phyloP scores from a whole-genome alignment of 768 basidiomycete species.

The Thelephora aurantiotincta region DNA sequence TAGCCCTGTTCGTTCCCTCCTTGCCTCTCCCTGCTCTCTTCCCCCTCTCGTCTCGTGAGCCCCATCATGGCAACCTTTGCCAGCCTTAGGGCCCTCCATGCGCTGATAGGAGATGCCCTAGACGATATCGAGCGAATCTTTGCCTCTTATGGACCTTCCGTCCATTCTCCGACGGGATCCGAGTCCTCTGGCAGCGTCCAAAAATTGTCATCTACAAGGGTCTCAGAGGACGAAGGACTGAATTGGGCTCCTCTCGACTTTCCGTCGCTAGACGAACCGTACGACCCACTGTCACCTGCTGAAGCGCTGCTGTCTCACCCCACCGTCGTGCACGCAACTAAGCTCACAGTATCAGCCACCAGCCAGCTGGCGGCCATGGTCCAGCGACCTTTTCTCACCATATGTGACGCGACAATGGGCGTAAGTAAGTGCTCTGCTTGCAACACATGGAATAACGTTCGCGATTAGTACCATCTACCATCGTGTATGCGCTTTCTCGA shows the following conservation, averaged over 20 bases:
- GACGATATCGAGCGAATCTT: conserved; percentile 52
- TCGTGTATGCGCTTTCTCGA: conserved; percentile 64
- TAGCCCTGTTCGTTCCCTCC: no score
- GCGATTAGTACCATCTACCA: conserved; percentile 51
- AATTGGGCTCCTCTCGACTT: conserved; percentile 11
- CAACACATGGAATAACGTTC: not conserved
- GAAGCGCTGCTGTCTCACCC: conserved; percentile 50
- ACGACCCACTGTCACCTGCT: conserved; percentile 23
- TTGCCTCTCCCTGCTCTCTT: no score
- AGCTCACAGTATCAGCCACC: conserved; percentile 52
- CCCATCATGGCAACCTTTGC: conserved; percentile 30
- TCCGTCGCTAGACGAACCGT: conserved; percentile 13
- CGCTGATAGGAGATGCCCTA: conserved; percentile 53
- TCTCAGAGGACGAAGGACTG: not conserved
- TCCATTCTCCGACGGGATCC: not conserved
- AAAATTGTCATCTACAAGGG: not conserved
- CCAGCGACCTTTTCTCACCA: conserved; percentile 52
- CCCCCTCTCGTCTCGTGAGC: not conserved
- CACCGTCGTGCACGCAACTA: conserved; percentile 41
- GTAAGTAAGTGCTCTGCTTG: conserved; percentile 24
- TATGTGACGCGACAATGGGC: conserved; percentile 61
- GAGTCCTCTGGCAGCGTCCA: not conserved
- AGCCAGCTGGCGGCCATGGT: conserved; percentile 54
- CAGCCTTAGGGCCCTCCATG: conserved; percentile 45
- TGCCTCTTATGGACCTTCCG: not conserved